Evolutionary conservation across 2,329 filamentous ascomycete species (phyloP).

Genomic region (Penicillium brasilianum): DNA sequence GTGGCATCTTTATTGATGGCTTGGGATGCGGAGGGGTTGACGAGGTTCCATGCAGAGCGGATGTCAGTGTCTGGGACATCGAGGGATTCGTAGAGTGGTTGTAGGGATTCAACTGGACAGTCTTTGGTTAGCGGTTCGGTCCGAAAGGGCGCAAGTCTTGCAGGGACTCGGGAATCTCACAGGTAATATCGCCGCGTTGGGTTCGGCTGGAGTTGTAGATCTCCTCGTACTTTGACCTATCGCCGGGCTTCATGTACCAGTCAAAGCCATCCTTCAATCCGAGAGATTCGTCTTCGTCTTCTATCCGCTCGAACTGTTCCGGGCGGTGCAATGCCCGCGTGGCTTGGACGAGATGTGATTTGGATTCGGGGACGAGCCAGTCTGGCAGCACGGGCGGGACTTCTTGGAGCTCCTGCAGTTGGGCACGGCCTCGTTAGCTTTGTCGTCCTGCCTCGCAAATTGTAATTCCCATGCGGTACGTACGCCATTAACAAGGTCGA

Average conservation of each 20-base stretch:
- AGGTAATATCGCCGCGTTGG: slow-evolving; percentile 80
- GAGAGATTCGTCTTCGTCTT: slow-evolving; percentile 76
- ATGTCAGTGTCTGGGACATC: slow-evolving; percentile 77
- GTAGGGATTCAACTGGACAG: slow-evolving; percentile 71
- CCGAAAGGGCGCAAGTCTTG: background rate
- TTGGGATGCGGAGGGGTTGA: slow-evolving; percentile 83
- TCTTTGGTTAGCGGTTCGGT: slow-evolving; percentile 15
- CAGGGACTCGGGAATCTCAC: slow-evolving; percentile 54
- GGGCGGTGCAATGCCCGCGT: slow-evolving; percentile 78
- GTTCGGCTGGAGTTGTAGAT: slow-evolving; percentile 95
- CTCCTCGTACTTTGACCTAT: slow-evolving; percentile 94
- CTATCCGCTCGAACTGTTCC: slow-evolving; percentile 81
- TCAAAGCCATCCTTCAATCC: slow-evolving; percentile 96
- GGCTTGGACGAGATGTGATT: slow-evolving; percentile 87
- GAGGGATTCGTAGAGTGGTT: slow-evolving; percentile 77
- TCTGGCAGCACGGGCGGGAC: slow-evolving; percentile 87
- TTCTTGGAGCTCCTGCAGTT: slow-evolving; percentile 76
- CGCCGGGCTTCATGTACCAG: slow-evolving; percentile 96
- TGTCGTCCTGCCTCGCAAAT: background rate
- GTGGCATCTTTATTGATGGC: slow-evolving; percentile 94
- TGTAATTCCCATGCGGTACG: slow-evolving; percentile 48
- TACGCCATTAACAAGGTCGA: slow-evolving; percentile 95
- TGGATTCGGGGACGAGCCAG: slow-evolving; percentile 96
- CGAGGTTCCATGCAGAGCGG: slow-evolving; percentile 92
- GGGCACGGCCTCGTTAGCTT: background rate